Evolutionary conservation across 306 rosid species (phyloP).

Genomic region (Prunus dulcis): DNA sequence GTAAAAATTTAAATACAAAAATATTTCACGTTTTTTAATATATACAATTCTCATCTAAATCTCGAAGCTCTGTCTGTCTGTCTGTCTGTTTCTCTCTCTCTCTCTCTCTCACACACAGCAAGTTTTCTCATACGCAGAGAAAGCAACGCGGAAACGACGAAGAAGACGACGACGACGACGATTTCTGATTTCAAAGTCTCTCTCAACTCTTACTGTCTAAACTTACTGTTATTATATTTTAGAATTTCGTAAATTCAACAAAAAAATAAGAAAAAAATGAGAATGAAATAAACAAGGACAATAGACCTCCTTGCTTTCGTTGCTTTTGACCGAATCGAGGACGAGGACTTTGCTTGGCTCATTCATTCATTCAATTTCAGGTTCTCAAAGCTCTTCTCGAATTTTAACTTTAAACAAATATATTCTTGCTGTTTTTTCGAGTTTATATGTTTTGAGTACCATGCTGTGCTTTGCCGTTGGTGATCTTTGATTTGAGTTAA

Average conservation of each 20-base stretch:
- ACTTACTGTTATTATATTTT: slow-evolving; percentile 7
- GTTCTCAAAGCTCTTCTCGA: slow-evolving; percentile 35
- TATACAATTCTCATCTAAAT: slow-evolving; percentile 35
- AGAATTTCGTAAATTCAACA: neutral
- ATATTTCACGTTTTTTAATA: neutral
- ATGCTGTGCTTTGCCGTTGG: slow-evolving; percentile 11
- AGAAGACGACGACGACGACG: slow-evolving; percentile 20
- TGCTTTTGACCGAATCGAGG: slow-evolving; percentile 53
- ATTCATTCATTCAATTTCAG: slow-evolving; percentile 40
- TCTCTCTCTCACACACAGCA: neutral
- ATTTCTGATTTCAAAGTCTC: slow-evolving; percentile 19
- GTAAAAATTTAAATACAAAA: neutral
- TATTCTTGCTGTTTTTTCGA: neutral
- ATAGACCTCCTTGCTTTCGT: slow-evolving; percentile 34
- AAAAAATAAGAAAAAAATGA: neutral
- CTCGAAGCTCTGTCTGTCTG: slow-evolving; percentile 15
- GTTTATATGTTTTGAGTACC: neutral
- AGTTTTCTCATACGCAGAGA: slow-evolving; percentile 7
- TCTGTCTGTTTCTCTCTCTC: neutral
- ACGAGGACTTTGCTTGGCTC: slow-evolving; percentile 38
- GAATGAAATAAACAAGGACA: slow-evolving; percentile 12
- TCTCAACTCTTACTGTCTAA: slow-evolving; percentile 22
- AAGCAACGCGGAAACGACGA: slow-evolving; percentile 8
- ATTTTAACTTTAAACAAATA: slow-evolving; percentile 1
- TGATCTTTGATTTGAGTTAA: slow-evolving; percentile 45